A percentile compares a stretch with the other conserved stretches of the same genome.
Conservation (phyloP, 768 basidiomycete species). For the Fomitopsis serialis region DNA sequence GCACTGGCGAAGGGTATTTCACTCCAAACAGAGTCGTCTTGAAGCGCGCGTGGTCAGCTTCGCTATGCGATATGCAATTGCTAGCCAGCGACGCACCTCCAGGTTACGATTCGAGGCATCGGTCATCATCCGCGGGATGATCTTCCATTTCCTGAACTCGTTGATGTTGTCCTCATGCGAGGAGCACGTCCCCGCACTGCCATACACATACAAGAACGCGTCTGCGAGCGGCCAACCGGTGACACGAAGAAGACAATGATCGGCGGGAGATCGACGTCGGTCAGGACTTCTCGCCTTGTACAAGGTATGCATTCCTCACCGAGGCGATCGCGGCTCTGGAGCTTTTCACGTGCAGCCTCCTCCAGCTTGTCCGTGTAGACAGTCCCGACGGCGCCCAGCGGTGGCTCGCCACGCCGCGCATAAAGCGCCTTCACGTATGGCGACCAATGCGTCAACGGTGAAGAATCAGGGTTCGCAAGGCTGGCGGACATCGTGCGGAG, state of each 20-base stretch:
- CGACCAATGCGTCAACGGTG: neutral
- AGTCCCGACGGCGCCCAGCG: constrained; percentile 39
- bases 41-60: neutral
- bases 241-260: neutral
- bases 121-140: constrained; percentile 79
- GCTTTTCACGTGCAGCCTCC: constrained; percentile 55
- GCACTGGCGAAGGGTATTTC: constrained; percentile 52
- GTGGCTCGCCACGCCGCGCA: constrained; percentile 15
- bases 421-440: neutral
- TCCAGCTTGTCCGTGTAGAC: constrained; percentile 61
- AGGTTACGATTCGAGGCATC: constrained; percentile 52
- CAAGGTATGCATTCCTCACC: constrained; percentile 33
- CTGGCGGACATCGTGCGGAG: neutral
- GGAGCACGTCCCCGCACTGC: constrained; percentile 66
- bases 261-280: neutral
- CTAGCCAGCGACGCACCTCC: constrained; percentile 38
- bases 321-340: constrained; percentile 41
- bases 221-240: constrained; percentile 32
- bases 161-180: constrained; percentile 65
- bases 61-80: too few relatives aligned
- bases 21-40: constrained; percentile 72
- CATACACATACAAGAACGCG: constrained; percentile 72
- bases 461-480: neutral
- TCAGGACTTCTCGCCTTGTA: neutral
- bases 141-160: constrained; percentile 61